A percentile compares a stretch with the other conserved stretches of the same genome.
These are phyloP conservation scores for Sphagnum fallax DNA, from an alignment of 228 moss, liverwort and hornwort species.

Conservation along the genomic window DNA sequence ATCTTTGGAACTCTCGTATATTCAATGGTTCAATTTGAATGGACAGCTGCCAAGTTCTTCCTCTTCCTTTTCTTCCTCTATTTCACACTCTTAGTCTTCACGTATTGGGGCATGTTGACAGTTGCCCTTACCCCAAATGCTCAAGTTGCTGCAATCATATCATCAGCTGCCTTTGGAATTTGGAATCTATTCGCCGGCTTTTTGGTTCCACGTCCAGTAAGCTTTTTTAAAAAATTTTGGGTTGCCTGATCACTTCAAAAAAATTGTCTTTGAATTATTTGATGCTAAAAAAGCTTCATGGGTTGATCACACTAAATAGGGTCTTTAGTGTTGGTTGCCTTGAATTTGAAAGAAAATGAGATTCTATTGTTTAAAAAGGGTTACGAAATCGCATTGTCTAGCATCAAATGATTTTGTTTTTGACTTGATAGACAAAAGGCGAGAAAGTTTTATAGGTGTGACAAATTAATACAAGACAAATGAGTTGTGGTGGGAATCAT, in stretches of 20 bases:
- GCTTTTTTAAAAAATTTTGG: not conserved
- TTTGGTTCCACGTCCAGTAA: constrained; percentile 75
- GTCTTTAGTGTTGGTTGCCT: too few species aligned
- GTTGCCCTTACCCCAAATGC: constrained; percentile 81
- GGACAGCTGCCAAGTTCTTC: constrained; percentile 65
- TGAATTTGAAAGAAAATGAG: too few species aligned
- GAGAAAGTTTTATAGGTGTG: too few species aligned
- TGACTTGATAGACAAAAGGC: too few species aligned
- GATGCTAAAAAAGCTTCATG: too few species aligned
- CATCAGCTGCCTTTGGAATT: constrained; percentile 81
- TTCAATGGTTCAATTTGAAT: constrained; percentile 78
- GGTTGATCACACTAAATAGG: too few species aligned
- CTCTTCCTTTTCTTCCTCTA: constrained; percentile 85
- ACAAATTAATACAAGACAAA: too few species aligned
- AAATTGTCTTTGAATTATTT: too few species aligned
- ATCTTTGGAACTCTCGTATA: constrained; percentile 66
- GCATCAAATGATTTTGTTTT: too few species aligned
- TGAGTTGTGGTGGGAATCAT: too few species aligned
- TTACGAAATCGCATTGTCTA: too few species aligned
- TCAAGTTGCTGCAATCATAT: constrained; percentile 84
- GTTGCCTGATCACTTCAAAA: not conserved
- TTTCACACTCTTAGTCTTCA: constrained; percentile 80
- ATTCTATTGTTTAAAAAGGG: too few species aligned
- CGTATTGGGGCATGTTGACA: constrained; percentile 93
- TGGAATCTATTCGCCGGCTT: constrained; percentile 96